Evolutionary conservation across 2,329 filamentous ascomycete genomes (phyloP).

Genomic region (Didymella exigua): DNA sequence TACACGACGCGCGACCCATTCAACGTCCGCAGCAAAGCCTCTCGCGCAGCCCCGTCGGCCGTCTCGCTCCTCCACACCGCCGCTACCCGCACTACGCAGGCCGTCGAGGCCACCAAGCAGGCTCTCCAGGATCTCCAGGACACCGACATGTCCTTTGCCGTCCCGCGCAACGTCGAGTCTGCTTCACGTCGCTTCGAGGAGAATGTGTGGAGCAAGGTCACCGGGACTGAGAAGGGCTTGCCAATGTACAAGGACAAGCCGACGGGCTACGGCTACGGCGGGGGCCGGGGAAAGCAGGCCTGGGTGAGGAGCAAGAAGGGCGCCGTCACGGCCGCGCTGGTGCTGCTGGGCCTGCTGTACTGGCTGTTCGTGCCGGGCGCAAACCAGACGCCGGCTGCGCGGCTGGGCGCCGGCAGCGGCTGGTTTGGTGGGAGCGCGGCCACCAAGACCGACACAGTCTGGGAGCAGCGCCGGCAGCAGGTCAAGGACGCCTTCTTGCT

Average conservation of each 20-base stretch:
- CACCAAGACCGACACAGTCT: conserved; percentile 55
- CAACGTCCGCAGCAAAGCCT: conserved; percentile 49
- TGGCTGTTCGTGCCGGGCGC: conserved; percentile 63
- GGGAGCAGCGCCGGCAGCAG: conserved; percentile 75
- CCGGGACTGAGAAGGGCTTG: conserved; percentile 67
- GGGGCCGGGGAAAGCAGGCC: conserved; percentile 61
- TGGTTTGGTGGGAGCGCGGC: conserved; percentile 33
- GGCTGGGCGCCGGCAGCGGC: conserved; percentile 44
- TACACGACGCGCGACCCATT: conserved; percentile 54
- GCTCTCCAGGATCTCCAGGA: conserved; percentile 42
- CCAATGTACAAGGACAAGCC: conserved; percentile 99
- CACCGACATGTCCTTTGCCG: conserved; percentile 51
- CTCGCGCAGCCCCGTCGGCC: conserved; percentile 35
- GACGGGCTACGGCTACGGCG: conserved; percentile 66
- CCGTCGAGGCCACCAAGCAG: conserved; percentile 34
- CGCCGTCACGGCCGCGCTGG: conserved; percentile 58
- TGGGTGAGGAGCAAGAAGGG: conserved; percentile 65
- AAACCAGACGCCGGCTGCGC: conserved; percentile 47
- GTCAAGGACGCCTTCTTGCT: conserved; percentile 89
- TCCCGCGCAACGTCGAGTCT: conserved; percentile 51
- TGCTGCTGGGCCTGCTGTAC: conserved; percentile 68
- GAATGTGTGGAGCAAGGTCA: conserved; percentile 56
- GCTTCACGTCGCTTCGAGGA: conserved; percentile 50
- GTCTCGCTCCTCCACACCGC: conserved; percentile 39
- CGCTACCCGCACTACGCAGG: conserved; percentile 33